Evolutionary conservation across 495 filamentous ascomycete species (phyloP), one percentile per base, ranked within the genome.

Genomic region (Mytilinidion resinicola): DNA sequence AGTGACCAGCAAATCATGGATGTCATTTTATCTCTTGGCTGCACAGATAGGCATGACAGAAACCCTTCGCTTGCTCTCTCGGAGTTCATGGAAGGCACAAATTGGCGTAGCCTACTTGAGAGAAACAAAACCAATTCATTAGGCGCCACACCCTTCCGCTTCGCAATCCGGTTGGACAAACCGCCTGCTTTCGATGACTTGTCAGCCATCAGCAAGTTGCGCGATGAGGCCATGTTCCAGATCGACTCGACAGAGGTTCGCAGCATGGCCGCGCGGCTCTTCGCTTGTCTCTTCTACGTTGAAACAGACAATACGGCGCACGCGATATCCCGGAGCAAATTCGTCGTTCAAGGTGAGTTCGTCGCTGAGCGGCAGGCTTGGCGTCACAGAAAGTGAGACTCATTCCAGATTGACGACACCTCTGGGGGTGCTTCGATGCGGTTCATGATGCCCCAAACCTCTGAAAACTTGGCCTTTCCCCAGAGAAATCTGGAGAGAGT

Each of bases 241-340:
- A 39, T 39, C 37, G 51, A 60, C 33, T 7, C 42, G 7, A 39
- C 7, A 14, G 38, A 54, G 9, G 42, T 60, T 15, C 44, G 12
- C 10, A 50, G 48, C 17, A 50, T 60, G 11, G 57, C 48, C 3
- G 51, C 57, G 1, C 57, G 53, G 34, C 57, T 60, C 9, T 60
- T 60, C 42, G 57, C 57, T 20, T 54, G 43, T 1, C 51, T 60
- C 9, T 60, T 60, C 51, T 60, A 55, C 30, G 57, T 42, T 15
- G 57, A 60, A 17, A 41, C 57, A 9, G 51, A 54, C 30, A 41
- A 53, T 25, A 50, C 50, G 5, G 42, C 53, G 9, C 30, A 54
- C 19, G 57, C 54, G 15, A 25, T 41, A 10, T 4, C 51, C 0
- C 43, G 37, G 11, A 51, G 42, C 11, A 51, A 55, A 41, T 14